Base-by-base conservation (phyloP, 176 grass and related monocot species). In the Eleusine indica region DNA sequence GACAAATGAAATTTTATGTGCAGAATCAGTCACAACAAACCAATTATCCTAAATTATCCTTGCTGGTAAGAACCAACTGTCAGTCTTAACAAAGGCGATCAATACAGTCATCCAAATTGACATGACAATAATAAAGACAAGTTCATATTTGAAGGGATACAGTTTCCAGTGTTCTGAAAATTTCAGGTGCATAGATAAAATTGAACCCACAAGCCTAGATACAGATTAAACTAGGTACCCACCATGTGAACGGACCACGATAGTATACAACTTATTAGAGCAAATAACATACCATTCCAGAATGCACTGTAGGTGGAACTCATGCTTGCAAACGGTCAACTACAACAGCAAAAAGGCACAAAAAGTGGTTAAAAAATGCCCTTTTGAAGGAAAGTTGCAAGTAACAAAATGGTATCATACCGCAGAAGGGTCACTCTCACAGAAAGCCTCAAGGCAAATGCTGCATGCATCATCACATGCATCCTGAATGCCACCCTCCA, bases 241-340 rank as follows among this genome's bases (percentile, higher is more conserved):
- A 46, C 1, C 3, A 60, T 16, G 44, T 29, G 1, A 2, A 76
- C 6, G 65, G 60, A 17, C 42, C 49, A 52, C 13, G 3, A 52
- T 16, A 52, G 14, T 54, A 22, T 60, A 60, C 9, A 60, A 10
- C 8, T 60, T 21, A 69, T 11, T 41, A 69, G 30, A 73, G 52
- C 58, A n/a, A 80, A 37, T n/a, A 75, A 2, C 72, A 64, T 94
- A 98, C 96, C 96, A 98, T 88, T 98, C 96, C 75, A 98, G 96
- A 91, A 98, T 95, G 85, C 96, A 98, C 72, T 98, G 96, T 58
- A 98, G 87, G 90, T 98, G 96, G 82, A 95, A 98, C 77, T 96
- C 93, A 37, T 98, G 96, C 72, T 98, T 95, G 89, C 96, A 98
- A 81, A 78, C 73, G 64, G 96, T 98, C 87, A 96, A 85, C 96